Base-by-base conservation (phyloP, 148 eudicot genomes). In the Dianthus caryophyllus region DNA sequence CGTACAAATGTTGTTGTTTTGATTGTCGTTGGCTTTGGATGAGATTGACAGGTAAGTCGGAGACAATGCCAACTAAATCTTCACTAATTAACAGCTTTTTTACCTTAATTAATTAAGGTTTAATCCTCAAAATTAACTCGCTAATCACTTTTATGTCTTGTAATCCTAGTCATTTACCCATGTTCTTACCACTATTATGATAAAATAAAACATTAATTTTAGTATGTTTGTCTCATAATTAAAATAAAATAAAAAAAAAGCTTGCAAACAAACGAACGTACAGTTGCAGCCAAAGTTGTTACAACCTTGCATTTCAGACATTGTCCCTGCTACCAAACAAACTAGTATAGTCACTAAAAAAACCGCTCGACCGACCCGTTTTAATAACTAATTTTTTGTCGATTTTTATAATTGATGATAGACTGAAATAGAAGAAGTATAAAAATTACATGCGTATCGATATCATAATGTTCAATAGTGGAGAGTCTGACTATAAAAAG, bases 271-370 rank as follows among this genome's bases (percentile, higher is more conserved):
- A 47, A 20, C 17, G 22, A 15, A 27, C 36, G 33, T 64, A 48
- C 54, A 56, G 55, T 48, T 58, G 55, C 13, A 21, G 58, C 55
- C 70, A 70, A 70, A 71, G 46, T 56, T 39, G 21, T 59, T 50
- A 59, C 79, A 76, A 58, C 67, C 68, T 60, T 58, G 70, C 79
- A 76, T 59, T 61, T 66, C 71, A 71, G 79, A 51, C 17, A 21
- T 58, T 76, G 75, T 76, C 71, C n/a, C 22, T 60, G 71, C 75
- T 71, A 76, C 5, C 65, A 41, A 43, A 65, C 73, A 73, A 65
- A 51, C 4, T 48, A 51, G 41, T 41, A 9, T 41, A 41, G 44
- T 41, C 44, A 41, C 11, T 9, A 41, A 4, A 41, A 41, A 9
- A 41, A 41, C 6, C 6, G 10, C 5, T 33, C 3, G 8, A 33